phyloP scores from a whole-genome alignment of 768 basidiomycete species.

The Ramaria rubella region DNA sequence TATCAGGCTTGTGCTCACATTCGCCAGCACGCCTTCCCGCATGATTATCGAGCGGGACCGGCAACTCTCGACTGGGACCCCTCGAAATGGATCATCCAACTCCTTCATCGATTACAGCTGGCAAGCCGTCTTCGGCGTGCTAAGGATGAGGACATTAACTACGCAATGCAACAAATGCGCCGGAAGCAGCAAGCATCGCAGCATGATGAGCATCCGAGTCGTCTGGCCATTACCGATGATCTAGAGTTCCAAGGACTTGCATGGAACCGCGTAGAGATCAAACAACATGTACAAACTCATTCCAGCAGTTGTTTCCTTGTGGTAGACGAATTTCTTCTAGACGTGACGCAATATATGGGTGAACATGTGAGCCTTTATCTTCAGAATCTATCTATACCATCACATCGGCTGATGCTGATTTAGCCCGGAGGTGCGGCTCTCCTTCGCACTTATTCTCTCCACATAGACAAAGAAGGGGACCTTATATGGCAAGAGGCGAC shows the following conservation, averaged over 20 bases:
- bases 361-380: slow-evolving; percentile 53
- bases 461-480: slow-evolving; percentile 12
- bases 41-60: slow-evolving; percentile 69
- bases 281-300: slow-evolving; percentile 26
- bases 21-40: slow-evolving; percentile 65
- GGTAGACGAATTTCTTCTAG: slow-evolving; percentile 54
- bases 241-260: slow-evolving; percentile 30
- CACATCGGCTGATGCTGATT: slow-evolving; percentile 1
- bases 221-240: neutral
- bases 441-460: slow-evolving; percentile 43
- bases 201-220: slow-evolving; percentile 12
- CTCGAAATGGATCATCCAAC: slow-evolving; percentile 68
- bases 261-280: slow-evolving; percentile 38
- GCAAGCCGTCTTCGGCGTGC: slow-evolving; percentile 45
- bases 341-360: slow-evolving; percentile 52
- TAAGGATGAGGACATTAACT: slow-evolving; percentile 40
- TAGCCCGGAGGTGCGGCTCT: slow-evolving; percentile 60
- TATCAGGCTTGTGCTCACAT: neutral
- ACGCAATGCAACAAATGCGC: slow-evolving; percentile 44
- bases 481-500: slow-evolving; percentile 40
- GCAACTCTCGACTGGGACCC: slow-evolving; percentile 65
- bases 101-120: slow-evolving; percentile 43
- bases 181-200: slow-evolving; percentile 27
- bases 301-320: slow-evolving; percentile 43
- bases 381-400: neutral